Evolutionary conservation across 257 asterid genomes (phyloP), one percentile per base, ranked within the genome.

Genomic region (Avicennia marina): DNA sequence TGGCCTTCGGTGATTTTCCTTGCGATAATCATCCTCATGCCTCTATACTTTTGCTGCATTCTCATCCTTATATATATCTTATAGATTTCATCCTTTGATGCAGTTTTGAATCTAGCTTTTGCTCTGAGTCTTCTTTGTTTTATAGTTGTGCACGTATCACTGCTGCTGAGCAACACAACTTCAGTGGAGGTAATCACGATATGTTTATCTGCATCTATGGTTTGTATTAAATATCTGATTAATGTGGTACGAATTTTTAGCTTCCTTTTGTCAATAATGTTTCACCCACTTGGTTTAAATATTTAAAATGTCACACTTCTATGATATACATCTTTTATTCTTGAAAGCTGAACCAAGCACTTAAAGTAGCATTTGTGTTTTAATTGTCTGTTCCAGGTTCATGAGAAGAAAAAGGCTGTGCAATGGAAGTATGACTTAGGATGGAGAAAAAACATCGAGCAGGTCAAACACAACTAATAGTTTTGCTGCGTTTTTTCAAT

Each of bases 51-150:
- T 36, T 64, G 45, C 29, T 47, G 59, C 63, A 57, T 74, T 78
- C 85, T 80, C 79, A 78, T 80, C 64, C 53, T 47, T 72, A 63
- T 78, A 53, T 73, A 66, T 70, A 73, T 81, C 94, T 79, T 78
- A 86, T 86, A 72, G 83, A 73, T 69, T 76, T 79, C 81, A 62
- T 76, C 63, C 83, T 69, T 83, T 89, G 82, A 79, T 89, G 94
- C 97, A 89, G 93, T 89, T 83, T 58, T 84, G 52, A 89, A 89
- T 78, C 82, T 89, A 54, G 95, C 95, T 44, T 89, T 84, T 69
- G 79, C 86, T 16, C 78, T 84, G 73, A 86, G 97, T 68, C 89
- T 86, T 72, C 94, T 86, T 12, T 89, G 97, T 72, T 89, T 86
- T 75, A 75, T 84, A 16, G 70, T 86, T 62, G 76, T 89, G 88